Conservation (phyloP, 1,139 yeast genomes). For the Pichia sorboxylosa region DNA sequence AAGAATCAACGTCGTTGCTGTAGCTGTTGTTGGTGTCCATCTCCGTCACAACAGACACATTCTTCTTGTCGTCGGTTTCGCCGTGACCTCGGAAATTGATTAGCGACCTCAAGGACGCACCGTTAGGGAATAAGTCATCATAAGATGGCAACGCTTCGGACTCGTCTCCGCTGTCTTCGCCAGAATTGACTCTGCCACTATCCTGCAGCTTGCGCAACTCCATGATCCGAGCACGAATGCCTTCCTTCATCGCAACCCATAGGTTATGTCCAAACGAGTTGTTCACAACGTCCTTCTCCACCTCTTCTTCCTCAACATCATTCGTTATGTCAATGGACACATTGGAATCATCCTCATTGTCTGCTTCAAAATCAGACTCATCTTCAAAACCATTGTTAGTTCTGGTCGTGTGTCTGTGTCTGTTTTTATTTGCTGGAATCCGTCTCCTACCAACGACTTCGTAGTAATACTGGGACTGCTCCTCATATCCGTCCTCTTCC, state of each 20-base stretch:
- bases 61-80: slow-evolving; percentile 1
- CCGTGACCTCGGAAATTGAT: slow-evolving; percentile 23
- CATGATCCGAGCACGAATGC: slow-evolving; percentile 28
- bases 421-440: slow-evolving; percentile 5
- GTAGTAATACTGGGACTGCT: slow-evolving; percentile 19
- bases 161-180: neutral
- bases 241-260: slow-evolving; percentile 56
- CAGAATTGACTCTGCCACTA: neutral
- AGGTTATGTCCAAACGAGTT: slow-evolving; percentile 25
- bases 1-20: neutral
- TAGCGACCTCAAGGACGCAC: slow-evolving; percentile 30
- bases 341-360: slow-evolving; percentile 10
- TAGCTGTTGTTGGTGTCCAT: neutral
- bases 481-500: slow-evolving; percentile 14
- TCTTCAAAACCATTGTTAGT: neutral
- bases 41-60: neutral
- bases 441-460: slow-evolving; percentile 5
- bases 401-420: neutral
- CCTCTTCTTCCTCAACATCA: slow-evolving; percentile 1
- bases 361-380: slow-evolving; percentile 1
- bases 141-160: slow-evolving; percentile 46
- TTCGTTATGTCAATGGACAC: slow-evolving; percentile 20
- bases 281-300: neutral
- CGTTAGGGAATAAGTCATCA: slow-evolving; percentile 73
- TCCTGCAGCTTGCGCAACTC: slow-evolving; percentile 2